Evolutionary conservation across 2,329 filamentous ascomycete species (phyloP).

Genomic region (Hymenoscyphus fructigenus): DNA sequence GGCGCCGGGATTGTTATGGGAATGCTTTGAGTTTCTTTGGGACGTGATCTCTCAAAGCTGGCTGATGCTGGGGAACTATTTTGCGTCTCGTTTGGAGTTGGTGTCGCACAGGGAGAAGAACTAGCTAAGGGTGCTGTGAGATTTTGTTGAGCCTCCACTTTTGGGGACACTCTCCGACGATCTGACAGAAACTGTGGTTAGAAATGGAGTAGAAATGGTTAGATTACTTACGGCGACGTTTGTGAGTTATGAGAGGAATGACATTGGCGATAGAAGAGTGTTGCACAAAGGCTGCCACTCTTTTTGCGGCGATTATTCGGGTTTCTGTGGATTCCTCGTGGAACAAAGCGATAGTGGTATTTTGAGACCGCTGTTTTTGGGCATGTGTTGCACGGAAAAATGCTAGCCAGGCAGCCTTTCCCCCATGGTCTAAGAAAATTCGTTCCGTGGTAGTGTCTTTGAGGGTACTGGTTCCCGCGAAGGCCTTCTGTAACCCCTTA

Average conservation of each 20-base stretch:
- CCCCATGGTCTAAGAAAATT: slow-evolving; percentile 1
- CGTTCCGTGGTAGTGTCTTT: neutral
- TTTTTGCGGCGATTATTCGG: neutral
- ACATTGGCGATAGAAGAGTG: neutral
- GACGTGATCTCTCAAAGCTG: too few species aligned
- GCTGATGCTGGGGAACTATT: too few species aligned
- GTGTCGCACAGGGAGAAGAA: too few species aligned
- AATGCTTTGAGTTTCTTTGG: too few species aligned
- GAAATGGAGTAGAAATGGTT: neutral
- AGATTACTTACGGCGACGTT: neutral
- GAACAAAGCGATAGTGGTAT: neutral
- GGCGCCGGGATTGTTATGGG: too few species aligned
- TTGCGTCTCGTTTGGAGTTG: too few species aligned
- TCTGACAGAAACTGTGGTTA: neutral
- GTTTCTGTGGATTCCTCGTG: neutral
- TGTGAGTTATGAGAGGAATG: neutral
- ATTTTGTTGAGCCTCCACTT: neutral
- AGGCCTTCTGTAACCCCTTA: neutral
- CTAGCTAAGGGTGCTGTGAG: too few species aligned
- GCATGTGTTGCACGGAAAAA: neutral
- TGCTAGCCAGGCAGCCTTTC: neutral
- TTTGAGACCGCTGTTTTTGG: neutral
- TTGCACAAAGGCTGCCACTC: neutral
- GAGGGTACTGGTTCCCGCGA: neutral
- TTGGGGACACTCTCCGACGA: too few species aligned